Conservation (phyloP, 2,329 filamentous ascomycete genomes). For the Leptoxyphium fumago region DNA sequence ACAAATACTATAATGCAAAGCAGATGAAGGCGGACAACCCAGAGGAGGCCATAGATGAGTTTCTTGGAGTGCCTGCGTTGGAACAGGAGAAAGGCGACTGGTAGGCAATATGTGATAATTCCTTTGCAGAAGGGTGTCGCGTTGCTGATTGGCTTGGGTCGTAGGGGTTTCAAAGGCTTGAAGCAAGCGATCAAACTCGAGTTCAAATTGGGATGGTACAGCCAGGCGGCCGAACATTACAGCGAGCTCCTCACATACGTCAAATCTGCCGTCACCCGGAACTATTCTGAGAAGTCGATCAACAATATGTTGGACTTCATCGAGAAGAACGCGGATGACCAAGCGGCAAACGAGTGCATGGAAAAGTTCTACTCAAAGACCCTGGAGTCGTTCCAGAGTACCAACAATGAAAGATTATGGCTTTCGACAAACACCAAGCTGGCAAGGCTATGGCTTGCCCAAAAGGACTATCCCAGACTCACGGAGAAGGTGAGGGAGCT, state of each 20-base stretch:
- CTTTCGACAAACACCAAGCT: constrained; percentile 98
- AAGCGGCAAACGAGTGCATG: constrained; percentile 65
- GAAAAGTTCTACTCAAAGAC: constrained; percentile 92
- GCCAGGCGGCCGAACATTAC: constrained; percentile 85
- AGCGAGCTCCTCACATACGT: constrained; percentile 92
- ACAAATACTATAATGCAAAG: constrained; percentile 99
- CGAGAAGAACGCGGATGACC: constrained; percentile 68
- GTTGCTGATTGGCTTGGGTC: neutral
- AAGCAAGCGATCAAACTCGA: constrained; percentile 98
- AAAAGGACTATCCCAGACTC: constrained; percentile 71
- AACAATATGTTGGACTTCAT: constrained; percentile 99
- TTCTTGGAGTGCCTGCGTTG: constrained; percentile 69
- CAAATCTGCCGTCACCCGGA: constrained; percentile 89
- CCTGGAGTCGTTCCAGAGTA: constrained; percentile 86
- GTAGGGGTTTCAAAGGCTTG: constrained; percentile 78
- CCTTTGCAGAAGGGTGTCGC: neutral
- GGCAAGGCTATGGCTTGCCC: constrained; percentile 76
- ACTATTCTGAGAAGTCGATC: constrained; percentile 98
- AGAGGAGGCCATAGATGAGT: constrained; percentile 79
- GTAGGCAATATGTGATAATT: constrained; percentile 27
- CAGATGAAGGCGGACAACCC: constrained; percentile 82
- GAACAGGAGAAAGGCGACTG: constrained; percentile 92
- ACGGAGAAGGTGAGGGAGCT: constrained; percentile 76
- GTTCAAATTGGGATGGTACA: constrained; percentile 79
- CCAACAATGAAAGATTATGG: constrained; percentile 94